These are phyloP conservation scores for Dichotomocladium elegans DNA, from an alignment of 371 early-diverging fungal genomes.

Conservation along the genomic window DNA sequence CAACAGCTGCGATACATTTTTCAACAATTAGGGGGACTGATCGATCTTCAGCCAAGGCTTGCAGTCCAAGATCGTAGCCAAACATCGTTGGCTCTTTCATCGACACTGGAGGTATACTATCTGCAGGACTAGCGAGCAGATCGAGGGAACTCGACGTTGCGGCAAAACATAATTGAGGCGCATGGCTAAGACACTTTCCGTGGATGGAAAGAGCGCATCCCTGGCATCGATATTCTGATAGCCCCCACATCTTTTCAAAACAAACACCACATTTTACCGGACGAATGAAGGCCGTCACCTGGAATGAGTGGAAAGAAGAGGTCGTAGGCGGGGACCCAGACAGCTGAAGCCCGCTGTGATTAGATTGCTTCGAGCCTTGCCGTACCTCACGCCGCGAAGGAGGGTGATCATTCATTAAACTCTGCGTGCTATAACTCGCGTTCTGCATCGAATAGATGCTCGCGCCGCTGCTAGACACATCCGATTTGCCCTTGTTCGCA, in stretches of 20 bases:
- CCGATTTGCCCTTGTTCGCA: no score
- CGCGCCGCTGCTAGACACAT: no score
- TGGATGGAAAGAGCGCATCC: conserved; percentile 51
- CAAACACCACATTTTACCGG: conserved; percentile 82
- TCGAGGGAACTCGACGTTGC: background rate
- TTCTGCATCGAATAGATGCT: background rate
- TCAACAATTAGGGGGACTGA: conserved; percentile 71
- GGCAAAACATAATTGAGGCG: conserved; percentile 26
- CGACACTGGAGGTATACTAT: background rate
- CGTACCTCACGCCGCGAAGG: conserved; percentile 3
- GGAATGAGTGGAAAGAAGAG: conserved; percentile 50
- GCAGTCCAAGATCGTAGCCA: conserved; percentile 26
- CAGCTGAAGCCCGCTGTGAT: no score
- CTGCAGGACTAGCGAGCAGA: background rate
- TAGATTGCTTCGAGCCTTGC: conserved; percentile 16
- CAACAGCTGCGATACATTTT: conserved; percentile 77
- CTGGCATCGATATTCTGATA: conserved; percentile 73
- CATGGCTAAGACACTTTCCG: conserved; percentile 48
- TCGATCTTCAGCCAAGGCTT: conserved; percentile 25
- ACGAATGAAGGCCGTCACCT: conserved; percentile 56
- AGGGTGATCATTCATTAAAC: background rate
- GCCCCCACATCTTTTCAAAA: conserved; percentile 82
- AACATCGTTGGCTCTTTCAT: conserved; percentile 22
- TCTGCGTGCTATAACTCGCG: conserved; percentile 9
- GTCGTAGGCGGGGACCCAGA: no score